Percentiles rank a stretch among this genome's conserved stretches.
phyloP scores from a whole-genome alignment of 805 yeast genomes.

The Zygotorulaspora chibaensis region DNA sequence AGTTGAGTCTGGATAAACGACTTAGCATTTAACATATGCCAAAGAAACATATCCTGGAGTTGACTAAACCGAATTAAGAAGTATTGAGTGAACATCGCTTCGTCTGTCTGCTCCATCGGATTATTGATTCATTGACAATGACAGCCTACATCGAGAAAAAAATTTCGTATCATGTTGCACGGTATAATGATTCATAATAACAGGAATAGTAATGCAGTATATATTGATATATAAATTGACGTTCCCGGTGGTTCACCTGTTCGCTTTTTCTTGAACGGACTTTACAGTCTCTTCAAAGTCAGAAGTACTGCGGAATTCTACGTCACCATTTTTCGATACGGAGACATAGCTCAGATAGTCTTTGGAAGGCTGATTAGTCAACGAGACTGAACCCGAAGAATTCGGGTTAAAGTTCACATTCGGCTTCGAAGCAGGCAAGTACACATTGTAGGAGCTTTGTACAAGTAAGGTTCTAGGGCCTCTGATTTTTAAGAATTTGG shows the following conservation, averaged over 20 bases:
- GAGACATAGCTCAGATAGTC: slow-evolving; percentile 26
- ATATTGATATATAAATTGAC: neutral
- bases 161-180: slow-evolving; percentile 13
- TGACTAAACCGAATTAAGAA: neutral
- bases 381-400: slow-evolving; percentile 2
- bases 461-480: slow-evolving; percentile 36
- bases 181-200: neutral
- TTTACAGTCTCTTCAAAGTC: slow-evolving; percentile 14
- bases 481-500: slow-evolving; percentile 25
- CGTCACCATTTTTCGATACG: slow-evolving; percentile 20
- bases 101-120: neutral
- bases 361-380: slow-evolving; percentile 9
- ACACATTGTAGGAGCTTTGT: slow-evolving; percentile 26
- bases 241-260: neutral
- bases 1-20: slow-evolving; percentile 6
- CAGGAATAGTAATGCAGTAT: neutral
- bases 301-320: slow-evolving; percentile 23
- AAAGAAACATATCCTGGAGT: neutral
- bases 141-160: slow-evolving; percentile 2
- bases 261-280: neutral
- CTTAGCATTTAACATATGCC: slow-evolving; percentile 5
- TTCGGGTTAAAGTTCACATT: slow-evolving; percentile 2
- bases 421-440: slow-evolving; percentile 15
- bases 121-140: neutral
- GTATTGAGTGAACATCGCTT: neutral